Percentiles rank a stretch among this genome's conserved stretches.
These are phyloP conservation scores for Pseudogymnoascus destructans DNA, from an alignment of 2,329 filamentous ascomycete genomes.

Conservation along the genomic window DNA sequence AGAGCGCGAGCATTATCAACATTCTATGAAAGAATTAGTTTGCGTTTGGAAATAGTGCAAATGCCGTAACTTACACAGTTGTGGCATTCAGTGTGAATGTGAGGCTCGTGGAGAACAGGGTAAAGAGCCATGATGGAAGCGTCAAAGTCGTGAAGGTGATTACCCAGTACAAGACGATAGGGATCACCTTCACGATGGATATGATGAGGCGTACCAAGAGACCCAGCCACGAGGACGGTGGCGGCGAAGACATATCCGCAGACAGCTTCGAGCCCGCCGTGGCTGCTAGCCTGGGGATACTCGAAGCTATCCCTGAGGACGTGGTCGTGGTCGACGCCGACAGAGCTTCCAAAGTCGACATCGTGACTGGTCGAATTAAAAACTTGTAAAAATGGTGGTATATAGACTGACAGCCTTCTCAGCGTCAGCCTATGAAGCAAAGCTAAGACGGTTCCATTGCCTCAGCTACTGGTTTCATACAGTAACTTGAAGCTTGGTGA, in stretches of 20 bases:
- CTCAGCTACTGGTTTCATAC: constrained; percentile 4
- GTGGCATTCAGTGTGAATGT: constrained; percentile 99
- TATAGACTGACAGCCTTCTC: constrained; percentile 2
- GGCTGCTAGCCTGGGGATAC: neutral
- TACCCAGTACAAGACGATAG: constrained; percentile 58
- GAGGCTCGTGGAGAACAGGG: constrained; percentile 78
- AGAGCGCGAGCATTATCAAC: constrained; percentile 61
- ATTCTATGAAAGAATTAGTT: constrained; percentile 37
- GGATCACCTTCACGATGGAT: constrained; percentile 40
- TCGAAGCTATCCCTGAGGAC: neutral
- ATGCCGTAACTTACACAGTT: constrained; percentile 54
- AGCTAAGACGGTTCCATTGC: constrained; percentile 7
- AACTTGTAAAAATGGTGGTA: neutral
- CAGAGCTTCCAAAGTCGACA: constrained; percentile 7
- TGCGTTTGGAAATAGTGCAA: neutral
- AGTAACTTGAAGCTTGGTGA: constrained; percentile 6
- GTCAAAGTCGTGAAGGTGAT: constrained; percentile 81
- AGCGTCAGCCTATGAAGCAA: constrained; percentile 7
- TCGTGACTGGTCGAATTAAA: neutral
- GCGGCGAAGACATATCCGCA: constrained; percentile 1
- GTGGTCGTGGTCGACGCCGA: neutral
- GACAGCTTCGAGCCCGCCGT: neutral
- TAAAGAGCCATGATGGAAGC: constrained; percentile 78
- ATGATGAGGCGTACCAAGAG: constrained; percentile 43
- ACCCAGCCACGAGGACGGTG: constrained; percentile 39